These are phyloP conservation scores for Nectriaceae sp. DNA, from an alignment of 2,329 filamentous ascomycete species.

Conservation along the genomic window DNA sequence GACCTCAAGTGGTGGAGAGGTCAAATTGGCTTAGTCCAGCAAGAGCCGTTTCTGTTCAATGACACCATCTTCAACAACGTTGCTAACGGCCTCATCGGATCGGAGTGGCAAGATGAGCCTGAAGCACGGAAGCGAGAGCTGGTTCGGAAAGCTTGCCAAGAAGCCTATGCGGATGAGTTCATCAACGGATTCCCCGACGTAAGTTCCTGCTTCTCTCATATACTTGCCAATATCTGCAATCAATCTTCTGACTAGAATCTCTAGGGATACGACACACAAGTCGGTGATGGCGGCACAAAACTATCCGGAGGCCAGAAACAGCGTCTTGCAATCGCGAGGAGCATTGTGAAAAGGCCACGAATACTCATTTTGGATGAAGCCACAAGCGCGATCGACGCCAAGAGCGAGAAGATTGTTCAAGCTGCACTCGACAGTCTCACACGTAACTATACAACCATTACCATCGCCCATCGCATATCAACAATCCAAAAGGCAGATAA, in stretches of 20 bases:
- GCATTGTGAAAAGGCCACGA: constrained; percentile 59
- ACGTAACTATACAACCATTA: constrained; percentile 57
- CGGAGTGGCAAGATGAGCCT: constrained; percentile 5
- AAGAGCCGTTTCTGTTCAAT: constrained; percentile 29
- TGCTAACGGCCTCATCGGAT: constrained; percentile 19
- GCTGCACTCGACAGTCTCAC: constrained; percentile 52
- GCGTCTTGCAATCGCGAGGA: constrained; percentile 65
- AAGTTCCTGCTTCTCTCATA: constrained; percentile 15
- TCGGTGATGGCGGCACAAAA: constrained; percentile 23
- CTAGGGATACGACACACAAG: constrained; percentile 14
- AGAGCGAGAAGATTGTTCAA: constrained; percentile 50
- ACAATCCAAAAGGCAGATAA: constrained; percentile 31
- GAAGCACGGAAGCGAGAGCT: constrained; percentile 5
- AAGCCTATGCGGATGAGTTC: constrained; percentile 26
- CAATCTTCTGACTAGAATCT: no score
- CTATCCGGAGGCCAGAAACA: constrained; percentile 62
- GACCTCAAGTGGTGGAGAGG: constrained; percentile 49
- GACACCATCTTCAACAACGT: constrained; percentile 32
- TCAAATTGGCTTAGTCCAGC: constrained; percentile 46
- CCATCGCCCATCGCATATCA: constrained; percentile 59
- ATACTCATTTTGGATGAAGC: constrained; percentile 68
- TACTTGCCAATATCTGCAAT: constrained; percentile 4
- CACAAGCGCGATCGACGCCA: constrained; percentile 53
- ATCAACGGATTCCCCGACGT: constrained; percentile 43
- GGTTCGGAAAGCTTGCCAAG: constrained; percentile 19